These are phyloP conservation scores for Eucalyptus dawsonii DNA, from an alignment of 345 rosid genomes.

Conservation along the genomic window DNA sequence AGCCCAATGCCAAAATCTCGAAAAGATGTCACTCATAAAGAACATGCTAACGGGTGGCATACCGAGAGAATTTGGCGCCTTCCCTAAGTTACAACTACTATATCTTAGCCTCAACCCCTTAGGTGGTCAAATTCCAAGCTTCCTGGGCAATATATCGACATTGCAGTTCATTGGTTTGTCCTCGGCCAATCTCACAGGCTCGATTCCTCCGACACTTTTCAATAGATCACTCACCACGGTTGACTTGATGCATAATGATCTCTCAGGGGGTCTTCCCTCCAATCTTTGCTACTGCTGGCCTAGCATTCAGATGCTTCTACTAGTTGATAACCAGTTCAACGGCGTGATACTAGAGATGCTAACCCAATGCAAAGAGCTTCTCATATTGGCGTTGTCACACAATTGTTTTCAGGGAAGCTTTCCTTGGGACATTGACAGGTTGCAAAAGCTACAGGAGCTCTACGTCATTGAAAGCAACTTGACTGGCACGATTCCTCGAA, in stretches of 20 bases:
- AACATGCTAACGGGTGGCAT: neutral
- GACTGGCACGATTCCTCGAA: neutral
- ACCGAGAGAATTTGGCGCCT: neutral
- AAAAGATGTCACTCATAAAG: accelerated
- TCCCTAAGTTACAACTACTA: neutral
- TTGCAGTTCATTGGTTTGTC: neutral
- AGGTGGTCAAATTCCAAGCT: neutral
- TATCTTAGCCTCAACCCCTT: neutral
- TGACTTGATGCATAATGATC: neutral
- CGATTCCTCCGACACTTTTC: neutral
- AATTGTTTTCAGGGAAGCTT: neutral
- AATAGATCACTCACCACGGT: neutral
- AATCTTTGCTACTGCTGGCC: neutral
- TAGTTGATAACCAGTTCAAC: neutral
- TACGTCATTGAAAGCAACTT: neutral
- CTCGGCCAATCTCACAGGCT: neutral
- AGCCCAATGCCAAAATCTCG: neutral
- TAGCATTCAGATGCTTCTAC: neutral
- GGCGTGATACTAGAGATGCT: neutral
- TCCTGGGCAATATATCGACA: neutral
- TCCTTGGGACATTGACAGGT: neutral
- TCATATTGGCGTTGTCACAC: neutral
- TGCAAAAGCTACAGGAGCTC: neutral
- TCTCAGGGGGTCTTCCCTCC: neutral
- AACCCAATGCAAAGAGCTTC: neutral